Evolutionary conservation across 805 yeast species (phyloP).

Genomic region (Priceomyces melissophilus): DNA sequence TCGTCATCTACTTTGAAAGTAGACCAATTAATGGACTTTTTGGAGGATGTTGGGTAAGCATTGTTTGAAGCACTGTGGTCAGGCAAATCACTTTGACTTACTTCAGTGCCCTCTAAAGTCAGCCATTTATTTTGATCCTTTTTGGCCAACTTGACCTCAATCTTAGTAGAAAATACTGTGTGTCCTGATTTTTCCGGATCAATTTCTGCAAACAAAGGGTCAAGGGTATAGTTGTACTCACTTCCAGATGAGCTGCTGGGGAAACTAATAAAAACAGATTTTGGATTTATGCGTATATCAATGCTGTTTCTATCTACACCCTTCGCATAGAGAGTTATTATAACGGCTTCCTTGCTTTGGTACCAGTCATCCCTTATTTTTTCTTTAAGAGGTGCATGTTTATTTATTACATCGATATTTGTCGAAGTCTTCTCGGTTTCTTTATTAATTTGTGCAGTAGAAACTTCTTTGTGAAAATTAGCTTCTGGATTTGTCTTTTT

Average conservation of each 20-base stretch:
- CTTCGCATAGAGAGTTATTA: slow-evolving; percentile 69
- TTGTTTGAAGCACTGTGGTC: slow-evolving; percentile 10
- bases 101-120: slow-evolving; percentile 37
- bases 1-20: slow-evolving; percentile 44
- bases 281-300: slow-evolving; percentile 35
- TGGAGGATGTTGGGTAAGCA: slow-evolving; percentile 63
- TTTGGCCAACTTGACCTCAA: slow-evolving; percentile 67
- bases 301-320: slow-evolving; percentile 51
- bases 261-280: slow-evolving; percentile 42
- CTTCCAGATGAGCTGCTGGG: slow-evolving; percentile 45
- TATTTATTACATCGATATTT: slow-evolving; percentile 29
- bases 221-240: slow-evolving; percentile 56
- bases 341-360: slow-evolving; percentile 57
- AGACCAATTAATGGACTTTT: slow-evolving; percentile 68
- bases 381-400: slow-evolving; percentile 36
- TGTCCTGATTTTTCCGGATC: slow-evolving; percentile 42
- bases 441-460: not conserved
- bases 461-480: slow-evolving; percentile 12
- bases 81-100: slow-evolving; percentile 1
- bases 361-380: slow-evolving; percentile 49
- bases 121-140: slow-evolving; percentile 49
- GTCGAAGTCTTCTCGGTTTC: slow-evolving; percentile 15
- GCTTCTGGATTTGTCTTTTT: slow-evolving; percentile 13
- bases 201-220: slow-evolving; percentile 52
- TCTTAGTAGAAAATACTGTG: slow-evolving; percentile 63